A percentile compares a stretch with the other conserved stretches of the same genome.
These are phyloP conservation scores for Aureobasidium musti DNA, from an alignment of 2,329 filamentous ascomycete species.

Conservation along the genomic window DNA sequence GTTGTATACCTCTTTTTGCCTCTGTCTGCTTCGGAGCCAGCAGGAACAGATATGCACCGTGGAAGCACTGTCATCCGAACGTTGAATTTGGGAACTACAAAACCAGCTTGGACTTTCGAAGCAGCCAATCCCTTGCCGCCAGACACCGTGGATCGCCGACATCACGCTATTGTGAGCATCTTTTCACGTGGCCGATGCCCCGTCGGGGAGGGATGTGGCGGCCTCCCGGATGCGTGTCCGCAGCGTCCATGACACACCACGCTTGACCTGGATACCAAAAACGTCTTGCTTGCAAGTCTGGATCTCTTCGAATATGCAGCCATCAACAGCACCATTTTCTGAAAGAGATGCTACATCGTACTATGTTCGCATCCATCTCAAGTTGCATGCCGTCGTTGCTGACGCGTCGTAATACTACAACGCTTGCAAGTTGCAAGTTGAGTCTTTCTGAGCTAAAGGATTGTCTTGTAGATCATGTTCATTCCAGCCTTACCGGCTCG, in stretches of 20 bases:
- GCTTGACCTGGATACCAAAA: background rate
- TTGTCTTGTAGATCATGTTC: background rate
- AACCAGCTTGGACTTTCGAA: background rate
- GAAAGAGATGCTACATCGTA: background rate
- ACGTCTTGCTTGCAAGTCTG: slow-evolving; percentile 1
- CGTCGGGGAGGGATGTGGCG: no score
- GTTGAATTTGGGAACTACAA: background rate
- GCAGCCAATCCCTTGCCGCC: background rate
- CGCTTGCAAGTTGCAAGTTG: background rate
- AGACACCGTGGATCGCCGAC: background rate
- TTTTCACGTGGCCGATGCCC: background rate
- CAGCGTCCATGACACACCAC: no score
- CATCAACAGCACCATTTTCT: background rate
- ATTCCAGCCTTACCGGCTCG: background rate
- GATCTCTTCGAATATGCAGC: background rate
- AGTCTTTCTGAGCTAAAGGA: background rate
- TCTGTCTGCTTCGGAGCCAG: background rate
- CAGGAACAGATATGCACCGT: background rate
- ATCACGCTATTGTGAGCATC: background rate
- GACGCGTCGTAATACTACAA: background rate
- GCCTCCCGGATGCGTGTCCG: background rate
- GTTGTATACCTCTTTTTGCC: no score
- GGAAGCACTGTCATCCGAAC: background rate
- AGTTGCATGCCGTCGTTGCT: background rate
- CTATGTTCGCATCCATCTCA: background rate